Evolutionary conservation across 306 rosid genomes (phyloP), one percentile per base, ranked within the genome.

Genomic region (Vicia faba): DNA sequence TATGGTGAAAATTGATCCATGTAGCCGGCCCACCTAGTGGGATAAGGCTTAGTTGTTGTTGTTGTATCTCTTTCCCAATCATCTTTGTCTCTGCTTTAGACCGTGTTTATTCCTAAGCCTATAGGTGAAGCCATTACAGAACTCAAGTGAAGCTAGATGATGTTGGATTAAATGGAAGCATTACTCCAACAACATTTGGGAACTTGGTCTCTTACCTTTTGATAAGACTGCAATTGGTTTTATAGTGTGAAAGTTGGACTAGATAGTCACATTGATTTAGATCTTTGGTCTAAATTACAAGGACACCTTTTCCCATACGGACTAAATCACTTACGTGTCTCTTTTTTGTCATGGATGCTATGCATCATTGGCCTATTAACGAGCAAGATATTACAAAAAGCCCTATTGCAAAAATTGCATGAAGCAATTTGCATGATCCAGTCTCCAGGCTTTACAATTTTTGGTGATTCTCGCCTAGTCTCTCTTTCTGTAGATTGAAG

Each of bases 41-140:
- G n/a, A n/a, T n/a, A n/a, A n/a, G n/a, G n/a, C n/a, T n/a, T n/a
- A n/a, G n/a, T n/a, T n/a, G n/a, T n/a, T n/a, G n/a, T n/a, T n/a
- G n/a, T n/a, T n/a, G n/a, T n/a, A n/a, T n/a, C n/a, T n/a, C n/a
- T n/a, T n/a, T n/a, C n/a, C n/a, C n/a, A n/a, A n/a, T n/a, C n/a
- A n/a, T n/a, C n/a, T n/a, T n/a, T n/a, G n/a, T n/a, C n/a, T n/a
- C n/a, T n/a, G n/a, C n/a, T n/a, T n/a, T n/a, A n/a, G n/a, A n/a
- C n/a, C n/a, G n/a, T n/a, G 45, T 59, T 23, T 59, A 59, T 59
- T 28, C 65, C 26, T 15, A 35, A 35, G 65, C 23, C 46, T n/a
- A n/a, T n/a, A n/a, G 8, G 28, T 35, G 64, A 36, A 15, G 46
- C 26, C 26, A 35, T 59, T 23, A 5, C 2, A 15, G 28, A 18